Conservation (phyloP, 192 early-diverging fungal species). For the Gonapodya sp. region DNA sequence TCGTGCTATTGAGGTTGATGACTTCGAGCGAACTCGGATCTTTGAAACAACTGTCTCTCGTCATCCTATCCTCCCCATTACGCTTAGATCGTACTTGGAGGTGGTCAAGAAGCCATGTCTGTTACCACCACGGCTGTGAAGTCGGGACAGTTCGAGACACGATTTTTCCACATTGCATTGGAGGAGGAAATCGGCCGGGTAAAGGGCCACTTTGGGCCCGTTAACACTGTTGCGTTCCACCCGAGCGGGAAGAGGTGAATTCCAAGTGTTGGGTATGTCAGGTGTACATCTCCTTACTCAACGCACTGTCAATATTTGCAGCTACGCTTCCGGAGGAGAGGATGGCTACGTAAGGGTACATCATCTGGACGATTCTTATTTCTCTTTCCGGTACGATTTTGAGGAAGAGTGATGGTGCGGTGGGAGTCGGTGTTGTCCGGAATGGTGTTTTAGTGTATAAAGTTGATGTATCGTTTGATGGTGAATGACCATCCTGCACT, state of each 20-base stretch:
- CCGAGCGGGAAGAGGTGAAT: conserved; percentile 70
- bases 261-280: background rate
- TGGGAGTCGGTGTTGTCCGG: too few relatives aligned
- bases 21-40: too few relatives aligned
- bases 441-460: too few relatives aligned
- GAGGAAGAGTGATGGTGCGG: background rate
- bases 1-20: conserved; percentile 6
- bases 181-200: conserved; percentile 95
- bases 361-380: conserved; percentile 92
- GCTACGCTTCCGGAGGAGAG: conserved; percentile 93
- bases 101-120: conserved; percentile 97
- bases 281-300: background rate
- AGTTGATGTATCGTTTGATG: background rate
- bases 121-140: conserved; percentile 84
- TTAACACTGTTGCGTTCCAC: conserved; percentile 97
- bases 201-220: conserved; percentile 98
- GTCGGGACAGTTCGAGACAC: conserved; percentile 93
- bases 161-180: conserved; percentile 95
- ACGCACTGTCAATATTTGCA: conserved; percentile 12
- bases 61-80: background rate
- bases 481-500: background rate
- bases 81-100: conserved; percentile 40
- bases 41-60: too few relatives aligned
- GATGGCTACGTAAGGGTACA: conserved; percentile 97
- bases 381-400: conserved; percentile 52